phyloP scores from a whole-genome alignment of 352 stramenopile species.

The Pythium insidiosum region DNA sequence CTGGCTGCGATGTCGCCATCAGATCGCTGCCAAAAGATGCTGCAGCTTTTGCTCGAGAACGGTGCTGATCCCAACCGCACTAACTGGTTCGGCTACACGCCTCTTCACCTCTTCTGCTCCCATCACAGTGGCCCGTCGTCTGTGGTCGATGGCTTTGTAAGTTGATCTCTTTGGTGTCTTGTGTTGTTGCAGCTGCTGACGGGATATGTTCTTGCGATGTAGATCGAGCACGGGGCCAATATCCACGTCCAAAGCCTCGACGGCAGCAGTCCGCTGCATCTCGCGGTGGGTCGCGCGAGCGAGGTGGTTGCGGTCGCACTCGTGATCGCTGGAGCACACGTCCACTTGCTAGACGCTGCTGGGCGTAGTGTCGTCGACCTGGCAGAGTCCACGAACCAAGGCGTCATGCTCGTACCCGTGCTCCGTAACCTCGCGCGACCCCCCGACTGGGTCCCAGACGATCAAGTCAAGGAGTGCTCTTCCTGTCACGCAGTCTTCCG shows the following conservation, averaged over 20 bases:
- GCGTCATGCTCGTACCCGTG: slow-evolving; percentile 71
- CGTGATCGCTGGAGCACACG: slow-evolving; percentile 63
- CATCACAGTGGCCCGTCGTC: slow-evolving; percentile 64
- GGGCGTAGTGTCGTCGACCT: slow-evolving; percentile 79
- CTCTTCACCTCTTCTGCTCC: slow-evolving; percentile 79
- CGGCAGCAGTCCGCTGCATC: slow-evolving; percentile 74
- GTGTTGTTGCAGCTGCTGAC: background rate
- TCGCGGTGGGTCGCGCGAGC: slow-evolving; percentile 67
- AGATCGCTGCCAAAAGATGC: slow-evolving; percentile 73
- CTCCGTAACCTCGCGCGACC: slow-evolving; percentile 60
- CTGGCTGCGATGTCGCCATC: slow-evolving; percentile 78
- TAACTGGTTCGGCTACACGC: slow-evolving; percentile 86
- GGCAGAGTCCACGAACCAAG: slow-evolving; percentile 74
- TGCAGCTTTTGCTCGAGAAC: slow-evolving; percentile 76
- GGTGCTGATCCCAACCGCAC: slow-evolving; percentile 60
- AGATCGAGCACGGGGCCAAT: slow-evolving; percentile 76
- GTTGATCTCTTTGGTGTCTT: slow-evolving; percentile 11
- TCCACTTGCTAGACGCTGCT: slow-evolving; percentile 74
- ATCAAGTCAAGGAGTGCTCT: slow-evolving; percentile 62
- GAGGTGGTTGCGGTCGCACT: slow-evolving; percentile 64
- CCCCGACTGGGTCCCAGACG: slow-evolving; percentile 60
- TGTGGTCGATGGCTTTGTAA: slow-evolving; percentile 77
- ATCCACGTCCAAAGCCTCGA: slow-evolving; percentile 80
- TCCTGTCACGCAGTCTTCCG: slow-evolving; percentile 69
- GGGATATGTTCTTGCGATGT: background rate